Base-by-base conservation (phyloP, 139 green algal genomes). In the Chlamydomonas incerta region DNA sequence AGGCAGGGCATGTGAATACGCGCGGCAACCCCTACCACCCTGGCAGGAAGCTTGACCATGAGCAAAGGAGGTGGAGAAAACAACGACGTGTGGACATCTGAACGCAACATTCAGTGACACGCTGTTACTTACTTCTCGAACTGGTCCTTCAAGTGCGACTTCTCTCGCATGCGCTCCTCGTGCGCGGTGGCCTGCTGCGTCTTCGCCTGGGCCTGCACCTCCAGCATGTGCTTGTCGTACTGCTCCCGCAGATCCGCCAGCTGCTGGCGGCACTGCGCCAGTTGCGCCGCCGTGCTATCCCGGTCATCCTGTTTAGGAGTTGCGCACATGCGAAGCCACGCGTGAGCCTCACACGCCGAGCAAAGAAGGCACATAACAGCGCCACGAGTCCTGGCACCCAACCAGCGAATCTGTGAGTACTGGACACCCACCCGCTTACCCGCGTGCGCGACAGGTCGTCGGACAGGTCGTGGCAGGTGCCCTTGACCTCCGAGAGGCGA, bases 401-500 rank as follows among this genome's bases (percentile, higher is more conserved):
- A n/a, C n/a, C n/a, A n/a, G n/a, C n/a, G n/a, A n/a, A n/a, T n/a
- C n/a, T n/a, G n/a, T n/a, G n/a, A n/a, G n/a, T n/a, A n/a, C n/a
- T n/a, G n/a, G n/a, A 33, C 17, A 9, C 62, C 29, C 3, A 26
- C 9, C 20, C 6, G 5, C 87, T 67, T 31, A 92, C 93, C 90
- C 90, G 80, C 11, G 89, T 90, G 41, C 34, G 72, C 18, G 87
- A 34, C 20, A 97, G 92, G 24, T 88, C 63, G 11, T 74, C 70
- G 0, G 75, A 77, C 24, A 97, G 73, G 17, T 90, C 76, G 28
- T 83, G 21, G 41, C 72, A 85, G 35, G 93, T 90, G 11, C 21
- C 63, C 81, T 94, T 94, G 11, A 98, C 89, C 85, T 98, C 96
- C 24, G 90, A 86, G 47, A 98, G 89, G 15, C 95, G 89, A 74